phyloP scores from a whole-genome alignment of 2,329 filamentous ascomycete genomes.

The Colletotrichum musicola region DNA sequence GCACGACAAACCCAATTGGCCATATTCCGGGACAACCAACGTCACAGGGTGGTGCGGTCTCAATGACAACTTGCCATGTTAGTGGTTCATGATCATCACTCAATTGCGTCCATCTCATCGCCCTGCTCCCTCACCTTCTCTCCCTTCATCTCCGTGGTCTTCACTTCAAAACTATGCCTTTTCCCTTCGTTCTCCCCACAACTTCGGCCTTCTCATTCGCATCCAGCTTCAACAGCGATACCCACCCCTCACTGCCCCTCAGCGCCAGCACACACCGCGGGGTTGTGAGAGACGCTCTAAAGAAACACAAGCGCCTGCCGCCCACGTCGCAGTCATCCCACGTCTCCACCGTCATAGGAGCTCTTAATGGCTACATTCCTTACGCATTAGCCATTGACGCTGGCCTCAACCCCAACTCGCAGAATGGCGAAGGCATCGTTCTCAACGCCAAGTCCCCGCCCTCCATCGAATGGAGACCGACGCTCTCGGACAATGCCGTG shows the following conservation, averaged over 20 bases:
- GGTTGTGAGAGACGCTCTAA: constrained; percentile 84
- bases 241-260: constrained; percentile 90
- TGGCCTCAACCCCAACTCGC: constrained; percentile 71
- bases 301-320: constrained; percentile 89
- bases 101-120: constrained; percentile 5
- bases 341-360: constrained; percentile 76
- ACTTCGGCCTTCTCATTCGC: constrained; percentile 90
- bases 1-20: constrained; percentile 25
- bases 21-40: constrained; percentile 27
- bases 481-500: constrained; percentile 74
- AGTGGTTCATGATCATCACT: constrained; percentile 11
- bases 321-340: constrained; percentile 77
- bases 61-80: constrained; percentile 32
- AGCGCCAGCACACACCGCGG: constrained; percentile 86
- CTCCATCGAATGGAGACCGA: constrained; percentile 87
- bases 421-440: constrained; percentile 72
- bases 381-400: constrained; percentile 84
- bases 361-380: constrained; percentile 82
- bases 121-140: not conserved
- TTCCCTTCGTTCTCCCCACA: constrained; percentile 87
- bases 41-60: constrained; percentile 27
- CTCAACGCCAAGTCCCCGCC: constrained; percentile 72
- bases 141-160: not conserved
- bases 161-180: constrained; percentile 76
- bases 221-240: constrained; percentile 79